These are phyloP conservation scores for Neckera pumila DNA, from an alignment of 225 moss, liverwort and hornwort species.

Conservation along the genomic window DNA sequence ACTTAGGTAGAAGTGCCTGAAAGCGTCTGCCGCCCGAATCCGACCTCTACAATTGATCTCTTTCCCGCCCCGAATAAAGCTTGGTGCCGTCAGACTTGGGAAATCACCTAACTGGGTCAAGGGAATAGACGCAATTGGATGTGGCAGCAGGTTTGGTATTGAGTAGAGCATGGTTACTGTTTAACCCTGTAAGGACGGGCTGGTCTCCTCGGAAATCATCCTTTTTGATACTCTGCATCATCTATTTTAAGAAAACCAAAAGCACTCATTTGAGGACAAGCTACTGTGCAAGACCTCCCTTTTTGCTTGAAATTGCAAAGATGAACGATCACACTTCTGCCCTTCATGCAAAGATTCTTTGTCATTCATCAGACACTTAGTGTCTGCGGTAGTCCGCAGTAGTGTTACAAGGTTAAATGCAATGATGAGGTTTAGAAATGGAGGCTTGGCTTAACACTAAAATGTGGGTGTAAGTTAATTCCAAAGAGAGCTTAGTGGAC, in stretches of 20 bases:
- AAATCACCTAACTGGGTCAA: background rate
- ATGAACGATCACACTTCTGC: too few relatives aligned
- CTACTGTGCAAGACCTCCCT: too few relatives aligned
- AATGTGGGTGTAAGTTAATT: background rate
- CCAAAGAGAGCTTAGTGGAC: background rate
- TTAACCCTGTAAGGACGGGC: too few relatives aligned
- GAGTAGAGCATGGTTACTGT: background rate
- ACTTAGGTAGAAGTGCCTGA: background rate
- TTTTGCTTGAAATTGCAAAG: too few relatives aligned
- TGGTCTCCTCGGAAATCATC: too few relatives aligned
- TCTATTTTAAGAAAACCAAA: too few relatives aligned
- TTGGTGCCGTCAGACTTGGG: background rate
- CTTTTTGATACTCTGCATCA: too few relatives aligned
- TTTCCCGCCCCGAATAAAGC: background rate
- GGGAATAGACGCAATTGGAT: background rate
- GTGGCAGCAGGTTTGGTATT: background rate
- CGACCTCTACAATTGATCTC: background rate
- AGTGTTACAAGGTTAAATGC: background rate
- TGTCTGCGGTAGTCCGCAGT: too few relatives aligned
- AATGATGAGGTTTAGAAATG: background rate
- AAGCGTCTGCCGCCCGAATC: background rate
- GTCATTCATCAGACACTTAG: too few relatives aligned
- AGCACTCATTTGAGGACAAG: too few relatives aligned
- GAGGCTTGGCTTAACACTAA: background rate
- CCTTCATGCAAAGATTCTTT: too few relatives aligned